phyloP scores from a whole-genome alignment of 257 asterid genomes.

The Solanum appendiculatum region DNA sequence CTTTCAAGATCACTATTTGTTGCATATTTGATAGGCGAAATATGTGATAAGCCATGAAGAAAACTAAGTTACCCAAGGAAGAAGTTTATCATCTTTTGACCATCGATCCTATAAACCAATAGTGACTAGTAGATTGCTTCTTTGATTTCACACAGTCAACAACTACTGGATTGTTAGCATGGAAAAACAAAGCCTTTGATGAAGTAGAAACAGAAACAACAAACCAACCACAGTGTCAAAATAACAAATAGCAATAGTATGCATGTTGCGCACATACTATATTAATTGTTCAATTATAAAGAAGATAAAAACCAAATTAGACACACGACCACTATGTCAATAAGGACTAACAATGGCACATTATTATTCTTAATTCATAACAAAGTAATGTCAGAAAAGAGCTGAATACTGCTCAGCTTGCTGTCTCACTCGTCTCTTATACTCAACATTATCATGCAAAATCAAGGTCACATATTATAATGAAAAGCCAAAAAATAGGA shows the following conservation, averaged over 20 bases:
- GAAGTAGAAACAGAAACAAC: background rate
- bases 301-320: background rate
- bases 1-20: too few species aligned
- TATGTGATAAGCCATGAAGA: too few species aligned
- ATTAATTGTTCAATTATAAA: background rate
- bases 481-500: background rate
- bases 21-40: too few species aligned
- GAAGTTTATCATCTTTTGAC: too few species aligned
- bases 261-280: background rate
- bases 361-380: background rate
- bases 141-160: background rate
- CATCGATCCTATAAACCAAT: too few species aligned
- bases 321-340: background rate
- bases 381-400: background rate
- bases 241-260: background rate
- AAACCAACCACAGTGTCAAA: background rate
- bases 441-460: constrained; percentile 21
- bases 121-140: too few species aligned
- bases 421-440: constrained; percentile 26
- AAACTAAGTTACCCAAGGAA: too few species aligned
- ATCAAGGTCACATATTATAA: background rate
- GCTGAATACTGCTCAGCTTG: constrained; percentile 25
- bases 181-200: background rate
- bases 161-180: background rate
- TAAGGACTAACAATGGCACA: background rate